Percentiles rank a stretch among this genome's conserved stretches.
Evolutionary conservation across 2,329 filamentous ascomycete genomes (phyloP).

Genomic region (Diaporthe longicolla): DNA sequence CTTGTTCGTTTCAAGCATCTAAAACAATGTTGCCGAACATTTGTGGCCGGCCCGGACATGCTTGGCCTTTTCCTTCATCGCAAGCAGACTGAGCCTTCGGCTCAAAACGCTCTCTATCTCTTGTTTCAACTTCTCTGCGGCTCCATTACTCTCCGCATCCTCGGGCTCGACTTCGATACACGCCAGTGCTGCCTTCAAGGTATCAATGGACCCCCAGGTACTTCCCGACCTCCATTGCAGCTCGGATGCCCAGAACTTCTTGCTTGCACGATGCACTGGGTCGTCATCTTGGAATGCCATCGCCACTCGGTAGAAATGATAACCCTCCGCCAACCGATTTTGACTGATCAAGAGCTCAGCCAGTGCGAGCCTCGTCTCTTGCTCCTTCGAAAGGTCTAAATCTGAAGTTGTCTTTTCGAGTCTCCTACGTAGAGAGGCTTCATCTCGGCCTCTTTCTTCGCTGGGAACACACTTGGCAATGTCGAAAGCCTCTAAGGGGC

Average conservation of each 20-base stretch:
- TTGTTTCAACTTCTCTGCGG: neutral
- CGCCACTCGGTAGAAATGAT: neutral
- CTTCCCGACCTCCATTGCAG: conserved; percentile 20
- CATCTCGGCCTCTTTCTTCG: conserved; percentile 16
- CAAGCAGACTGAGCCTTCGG: neutral
- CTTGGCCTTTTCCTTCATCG: neutral
- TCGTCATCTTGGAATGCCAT: conserved; percentile 12
- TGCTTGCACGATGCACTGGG: neutral
- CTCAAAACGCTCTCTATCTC: neutral
- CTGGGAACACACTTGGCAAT: conserved; percentile 21
- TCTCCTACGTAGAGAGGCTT: neutral
- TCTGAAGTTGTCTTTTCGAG: neutral
- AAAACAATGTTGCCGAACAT: neutral
- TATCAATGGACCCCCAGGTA: neutral
- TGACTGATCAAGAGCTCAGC: conserved; percentile 5
- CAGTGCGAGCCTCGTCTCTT: conserved; percentile 30
- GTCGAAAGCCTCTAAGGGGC: neutral
- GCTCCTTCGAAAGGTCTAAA: neutral
- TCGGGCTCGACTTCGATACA: neutral
- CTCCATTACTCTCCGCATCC: too few species aligned
- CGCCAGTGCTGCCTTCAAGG: neutral
- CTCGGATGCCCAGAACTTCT: conserved; percentile 22
- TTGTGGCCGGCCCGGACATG: neutral
- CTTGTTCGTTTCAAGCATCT: neutral
- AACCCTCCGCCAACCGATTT: neutral